Percentiles rank a stretch among this genome's conserved stretches.
Conservation (phyloP, 179 eudicot genomes). For the Beta macrorhiza region DNA sequence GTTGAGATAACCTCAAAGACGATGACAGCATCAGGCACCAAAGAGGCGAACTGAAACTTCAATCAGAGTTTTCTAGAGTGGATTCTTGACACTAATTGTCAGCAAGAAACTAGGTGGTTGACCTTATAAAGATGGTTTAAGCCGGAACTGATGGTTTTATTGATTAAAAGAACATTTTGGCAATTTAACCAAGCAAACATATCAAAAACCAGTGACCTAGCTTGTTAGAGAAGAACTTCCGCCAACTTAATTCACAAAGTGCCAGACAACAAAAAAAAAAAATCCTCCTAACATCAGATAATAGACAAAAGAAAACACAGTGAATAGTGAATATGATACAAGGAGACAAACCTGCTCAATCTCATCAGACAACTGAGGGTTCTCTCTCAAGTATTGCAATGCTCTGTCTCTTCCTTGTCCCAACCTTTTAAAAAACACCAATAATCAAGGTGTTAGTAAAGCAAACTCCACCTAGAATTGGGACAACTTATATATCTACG, state of each 20-base stretch:
- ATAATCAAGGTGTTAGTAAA: conserved; percentile 8
- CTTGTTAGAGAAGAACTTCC: too few relatives aligned
- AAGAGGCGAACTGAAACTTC: neutral
- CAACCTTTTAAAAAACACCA: conserved; percentile 46
- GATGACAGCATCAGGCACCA: neutral
- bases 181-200: neutral
- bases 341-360: conserved; percentile 72
- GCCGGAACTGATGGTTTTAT: neutral
- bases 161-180: neutral
- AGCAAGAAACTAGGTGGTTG: neutral
- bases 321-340: neutral
- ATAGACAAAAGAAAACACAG: neutral
- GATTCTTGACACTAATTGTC: neutral
- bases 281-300: neutral
- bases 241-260: neutral
- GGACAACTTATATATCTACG: neutral
- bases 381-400: conserved; percentile 77
- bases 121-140: neutral
- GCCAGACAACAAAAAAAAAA: neutral
- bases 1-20: neutral
- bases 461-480: neutral
- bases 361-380: conserved; percentile 64
- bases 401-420: conserved; percentile 97
- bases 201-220: neutral
- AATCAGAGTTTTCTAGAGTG: neutral